These are phyloP conservation scores for Iberis pinnata DNA, from an alignment of 345 rosid genomes.

Conservation along the genomic window DNA sequence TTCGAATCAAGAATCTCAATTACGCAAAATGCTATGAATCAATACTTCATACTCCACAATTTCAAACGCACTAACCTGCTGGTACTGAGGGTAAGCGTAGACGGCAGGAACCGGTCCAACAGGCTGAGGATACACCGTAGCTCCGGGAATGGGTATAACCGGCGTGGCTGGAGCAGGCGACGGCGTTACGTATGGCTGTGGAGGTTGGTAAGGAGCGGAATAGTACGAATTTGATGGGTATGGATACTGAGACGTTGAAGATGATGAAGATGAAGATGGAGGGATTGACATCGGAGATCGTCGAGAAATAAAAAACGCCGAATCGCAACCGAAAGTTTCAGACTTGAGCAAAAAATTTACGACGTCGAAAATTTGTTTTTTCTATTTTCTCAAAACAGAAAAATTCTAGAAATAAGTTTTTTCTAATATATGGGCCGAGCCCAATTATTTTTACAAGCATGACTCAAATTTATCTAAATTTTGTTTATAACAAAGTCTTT, in stretches of 20 bases:
- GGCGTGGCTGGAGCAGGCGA: constrained; percentile 30
- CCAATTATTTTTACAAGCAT: no score
- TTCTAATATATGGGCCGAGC: no score
- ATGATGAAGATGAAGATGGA: constrained; percentile 31
- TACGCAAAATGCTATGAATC: constrained; percentile 3
- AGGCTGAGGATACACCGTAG: constrained; percentile 43
- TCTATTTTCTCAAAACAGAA: no score
- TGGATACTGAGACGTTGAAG: constrained; percentile 39
- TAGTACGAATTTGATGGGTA: constrained; percentile 39
- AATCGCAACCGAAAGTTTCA: constrained; percentile 9
- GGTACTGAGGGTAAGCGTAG: constrained; percentile 72
- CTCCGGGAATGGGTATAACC: constrained; percentile 34
- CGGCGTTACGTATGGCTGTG: constrained; percentile 31
- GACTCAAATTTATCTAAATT: no score
- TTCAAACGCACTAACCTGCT: constrained; percentile 42
- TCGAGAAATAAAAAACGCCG: background rate
- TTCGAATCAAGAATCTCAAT: background rate
- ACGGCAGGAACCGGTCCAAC: constrained; percentile 48
- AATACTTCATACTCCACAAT: background rate
- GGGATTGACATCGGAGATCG: constrained; percentile 41
- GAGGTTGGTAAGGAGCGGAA: constrained; percentile 42
- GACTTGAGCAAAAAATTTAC: background rate
- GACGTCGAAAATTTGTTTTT: constrained; percentile 1
- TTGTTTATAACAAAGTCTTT: no score
- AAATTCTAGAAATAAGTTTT: no score